These are phyloP conservation scores for Xylaria sp. DNA, from an alignment of 2,329 filamentous ascomycete species.

Conservation along the genomic window DNA sequence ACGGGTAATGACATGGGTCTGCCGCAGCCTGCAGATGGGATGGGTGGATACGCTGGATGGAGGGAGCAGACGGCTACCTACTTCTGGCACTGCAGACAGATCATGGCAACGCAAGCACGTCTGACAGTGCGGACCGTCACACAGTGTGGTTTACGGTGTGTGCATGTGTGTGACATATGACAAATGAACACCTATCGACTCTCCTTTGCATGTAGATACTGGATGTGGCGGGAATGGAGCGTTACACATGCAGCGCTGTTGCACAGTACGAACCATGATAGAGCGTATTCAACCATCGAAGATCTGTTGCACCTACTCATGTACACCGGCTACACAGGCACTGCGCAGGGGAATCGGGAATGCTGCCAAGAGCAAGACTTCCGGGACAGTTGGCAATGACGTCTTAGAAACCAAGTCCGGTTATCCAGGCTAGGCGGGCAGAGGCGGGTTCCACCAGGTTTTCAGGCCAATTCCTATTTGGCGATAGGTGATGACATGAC, in stretches of 20 bases:
- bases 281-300: neutral
- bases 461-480: slow-evolving; percentile 2
- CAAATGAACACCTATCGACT: too few relatives aligned
- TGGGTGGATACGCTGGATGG: neutral
- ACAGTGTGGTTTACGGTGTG: too few relatives aligned
- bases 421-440: slow-evolving; percentile 14
- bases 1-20: slow-evolving; percentile 30
- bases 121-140: too few relatives aligned
- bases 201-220: too few relatives aligned
- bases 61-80: too few relatives aligned
- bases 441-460: slow-evolving; percentile 12
- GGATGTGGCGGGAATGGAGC: too few relatives aligned
- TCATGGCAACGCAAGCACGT: slow-evolving; percentile 1
- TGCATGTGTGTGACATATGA: too few relatives aligned
- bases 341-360: neutral
- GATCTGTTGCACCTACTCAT: neutral
- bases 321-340: neutral
- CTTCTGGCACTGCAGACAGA: too few relatives aligned
- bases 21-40: slow-evolving; percentile 24
- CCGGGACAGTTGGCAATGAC: slow-evolving; percentile 20
- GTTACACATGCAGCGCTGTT: too few relatives aligned
- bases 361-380: slow-evolving; percentile 8
- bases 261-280: too few relatives aligned
- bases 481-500: slow-evolving; percentile 16
- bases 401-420: slow-evolving; percentile 19